phyloP scores from a whole-genome alignment of 2,329 filamentous ascomycete genomes.

The Ceratocystiopsis brevicomis region DNA sequence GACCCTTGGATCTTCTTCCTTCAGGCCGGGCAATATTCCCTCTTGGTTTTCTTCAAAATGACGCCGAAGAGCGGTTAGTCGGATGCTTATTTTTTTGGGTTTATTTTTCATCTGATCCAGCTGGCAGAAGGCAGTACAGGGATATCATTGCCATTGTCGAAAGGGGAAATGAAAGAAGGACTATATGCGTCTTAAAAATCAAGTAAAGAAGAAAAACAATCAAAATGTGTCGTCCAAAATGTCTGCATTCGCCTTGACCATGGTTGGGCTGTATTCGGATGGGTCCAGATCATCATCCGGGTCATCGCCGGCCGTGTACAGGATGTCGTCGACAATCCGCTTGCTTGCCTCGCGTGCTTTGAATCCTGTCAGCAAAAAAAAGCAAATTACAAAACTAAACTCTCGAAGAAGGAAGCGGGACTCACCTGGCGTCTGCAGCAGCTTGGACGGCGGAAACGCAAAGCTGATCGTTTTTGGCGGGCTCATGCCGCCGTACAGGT shows the following conservation, averaged over 20 bases:
- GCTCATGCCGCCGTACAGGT: slow-evolving; percentile 52
- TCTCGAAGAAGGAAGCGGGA: too few relatives aligned
- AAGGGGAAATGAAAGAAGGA: too few relatives aligned
- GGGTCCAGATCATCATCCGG: slow-evolving; percentile 20
- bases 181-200: too few relatives aligned
- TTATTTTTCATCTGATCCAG: background rate
- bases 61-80: background rate
- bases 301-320: slow-evolving; percentile 54
- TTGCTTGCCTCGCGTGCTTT: slow-evolving; percentile 61
- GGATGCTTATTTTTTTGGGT: too few relatives aligned
- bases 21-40: too few relatives aligned
- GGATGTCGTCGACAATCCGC: slow-evolving; percentile 62
- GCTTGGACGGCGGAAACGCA: slow-evolving; percentile 54
- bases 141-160: too few relatives aligned
- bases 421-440: slow-evolving; percentile 64
- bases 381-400: too few relatives aligned
- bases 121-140: too few relatives aligned
- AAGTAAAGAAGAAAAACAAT: slow-evolving; percentile 7
- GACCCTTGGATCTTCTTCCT: too few relatives aligned
- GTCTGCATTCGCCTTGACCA: slow-evolving; percentile 46
- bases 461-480: slow-evolving; percentile 91
- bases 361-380: background rate
- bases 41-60: too few relatives aligned
- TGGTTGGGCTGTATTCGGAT: slow-evolving; percentile 41
- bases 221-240: slow-evolving; percentile 45